Conservation (phyloP, 169 alveolate species). For the Eimeria sp. region DNA sequence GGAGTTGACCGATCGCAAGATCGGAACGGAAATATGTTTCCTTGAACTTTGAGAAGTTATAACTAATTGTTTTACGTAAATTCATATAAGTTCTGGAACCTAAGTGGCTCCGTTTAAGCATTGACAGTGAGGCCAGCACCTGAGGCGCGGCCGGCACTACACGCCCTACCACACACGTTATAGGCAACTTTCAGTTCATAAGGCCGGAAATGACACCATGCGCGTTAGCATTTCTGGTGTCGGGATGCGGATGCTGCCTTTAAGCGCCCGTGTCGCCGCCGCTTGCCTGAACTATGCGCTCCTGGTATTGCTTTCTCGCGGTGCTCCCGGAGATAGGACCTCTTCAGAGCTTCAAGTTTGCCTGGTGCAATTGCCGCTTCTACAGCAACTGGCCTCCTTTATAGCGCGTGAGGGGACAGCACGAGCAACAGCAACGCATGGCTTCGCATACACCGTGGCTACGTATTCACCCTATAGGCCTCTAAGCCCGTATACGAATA, state of each 20-base stretch:
- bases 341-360: slow-evolving; percentile 12
- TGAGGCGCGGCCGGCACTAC: too few relatives aligned
- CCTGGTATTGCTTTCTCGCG: slow-evolving; percentile 14
- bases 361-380: slow-evolving; percentile 26
- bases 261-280: slow-evolving; percentile 23
- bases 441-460: too few relatives aligned
- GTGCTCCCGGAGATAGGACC: not conserved
- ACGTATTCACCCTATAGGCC: too few relatives aligned
- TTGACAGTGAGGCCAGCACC: too few relatives aligned
- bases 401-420: slow-evolving; percentile 56
- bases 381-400: slow-evolving; percentile 37
- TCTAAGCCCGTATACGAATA: too few relatives aligned
- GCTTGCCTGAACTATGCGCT: slow-evolving; percentile 1
- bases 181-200: not conserved
- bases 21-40: too few relatives aligned
- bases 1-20: too few relatives aligned
- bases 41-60: too few relatives aligned
- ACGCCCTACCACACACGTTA: too few relatives aligned
- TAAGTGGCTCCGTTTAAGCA: too few relatives aligned
- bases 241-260: not conserved
- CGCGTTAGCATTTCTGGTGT: not conserved
- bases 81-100: too few relatives aligned
- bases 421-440: slow-evolving; percentile 36
- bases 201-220: not conserved
- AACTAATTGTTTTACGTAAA: too few relatives aligned